Percentiles rank a stretch among this genome's conserved stretches.
Conservation (phyloP, 805 yeast genomes). For the Ogataea pilisensis region DNA sequence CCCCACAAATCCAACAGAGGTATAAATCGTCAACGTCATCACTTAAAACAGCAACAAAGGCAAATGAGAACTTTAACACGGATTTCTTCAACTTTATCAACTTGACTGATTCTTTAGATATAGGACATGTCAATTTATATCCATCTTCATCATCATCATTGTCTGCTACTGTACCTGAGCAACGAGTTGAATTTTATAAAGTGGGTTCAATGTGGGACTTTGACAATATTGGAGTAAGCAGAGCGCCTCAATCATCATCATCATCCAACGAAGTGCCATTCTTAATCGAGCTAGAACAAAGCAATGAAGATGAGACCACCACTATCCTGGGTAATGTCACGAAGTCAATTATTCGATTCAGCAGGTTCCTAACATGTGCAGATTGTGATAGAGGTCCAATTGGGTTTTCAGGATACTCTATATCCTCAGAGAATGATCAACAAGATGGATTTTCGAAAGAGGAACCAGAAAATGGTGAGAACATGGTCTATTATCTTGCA, state of each 20-base stretch:
- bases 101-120: background rate
- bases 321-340: slow-evolving; percentile 10
- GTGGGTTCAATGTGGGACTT: slow-evolving; percentile 71
- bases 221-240: slow-evolving; percentile 74
- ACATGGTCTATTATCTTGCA: slow-evolving; percentile 12
- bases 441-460: background rate
- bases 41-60: background rate
- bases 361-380: slow-evolving; percentile 60
- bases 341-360: slow-evolving; percentile 28
- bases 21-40: no score
- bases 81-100: background rate
- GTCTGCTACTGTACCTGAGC: no score
- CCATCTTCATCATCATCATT: no score
- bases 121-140: background rate
- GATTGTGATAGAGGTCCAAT: slow-evolving; percentile 78
- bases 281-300: slow-evolving; percentile 1
- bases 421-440: slow-evolving; percentile 15
- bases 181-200: slow-evolving; percentile 28
- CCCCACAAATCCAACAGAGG: background rate
- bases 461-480: slow-evolving; percentile 11
- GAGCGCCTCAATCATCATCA: slow-evolving; percentile 23
- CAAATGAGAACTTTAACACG: background rate
- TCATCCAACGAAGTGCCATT: background rate
- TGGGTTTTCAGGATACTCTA: slow-evolving; percentile 54
- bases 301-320: slow-evolving; percentile 13